Evolutionary conservation across 805 yeast genomes (phyloP).

Genomic region (Candida chilensis): DNA sequence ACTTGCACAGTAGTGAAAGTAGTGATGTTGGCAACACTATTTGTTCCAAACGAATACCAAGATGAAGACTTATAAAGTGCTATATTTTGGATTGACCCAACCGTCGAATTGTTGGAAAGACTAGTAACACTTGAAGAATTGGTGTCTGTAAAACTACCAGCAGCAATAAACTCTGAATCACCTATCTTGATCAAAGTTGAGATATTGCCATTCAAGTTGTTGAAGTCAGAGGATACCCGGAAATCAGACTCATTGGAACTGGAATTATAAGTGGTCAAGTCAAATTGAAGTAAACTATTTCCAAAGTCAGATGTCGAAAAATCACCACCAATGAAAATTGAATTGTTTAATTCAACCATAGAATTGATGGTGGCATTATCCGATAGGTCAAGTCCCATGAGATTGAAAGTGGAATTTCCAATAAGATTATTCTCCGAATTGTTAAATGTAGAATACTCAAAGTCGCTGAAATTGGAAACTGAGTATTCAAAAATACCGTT

Average conservation of each 20-base stretch:
- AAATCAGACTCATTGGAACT: no score
- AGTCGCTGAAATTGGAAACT: conserved; percentile 48
- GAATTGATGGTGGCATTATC: conserved; percentile 28
- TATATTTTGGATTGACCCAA: conserved; percentile 17
- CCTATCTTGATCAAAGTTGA: no score
- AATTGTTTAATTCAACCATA: conserved; percentile 16
- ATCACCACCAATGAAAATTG: conserved; percentile 40
- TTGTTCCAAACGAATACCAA: conserved; percentile 34
- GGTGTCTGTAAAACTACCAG: no score
- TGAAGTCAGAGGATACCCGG: no score
- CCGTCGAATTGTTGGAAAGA: conserved; percentile 15
- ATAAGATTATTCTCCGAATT: conserved; percentile 14
- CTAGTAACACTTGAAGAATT: no score
- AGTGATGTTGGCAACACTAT: conserved; percentile 6
- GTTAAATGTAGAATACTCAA: conserved; percentile 10
- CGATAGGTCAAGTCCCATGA: conserved; percentile 24
- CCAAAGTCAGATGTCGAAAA: conserved; percentile 10
- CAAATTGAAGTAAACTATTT: no score
- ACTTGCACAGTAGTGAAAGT: conserved; percentile 22
- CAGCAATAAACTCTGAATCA: no score
- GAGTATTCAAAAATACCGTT: conserved; percentile 85
- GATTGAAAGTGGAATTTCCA: conserved; percentile 40
- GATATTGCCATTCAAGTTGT: no score
- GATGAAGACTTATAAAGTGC: conserved; percentile 25
- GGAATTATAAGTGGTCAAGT: no score